phyloP scores from a whole-genome alignment of 495 filamentous ascomycete genomes.

The Rusavskia elegans region DNA sequence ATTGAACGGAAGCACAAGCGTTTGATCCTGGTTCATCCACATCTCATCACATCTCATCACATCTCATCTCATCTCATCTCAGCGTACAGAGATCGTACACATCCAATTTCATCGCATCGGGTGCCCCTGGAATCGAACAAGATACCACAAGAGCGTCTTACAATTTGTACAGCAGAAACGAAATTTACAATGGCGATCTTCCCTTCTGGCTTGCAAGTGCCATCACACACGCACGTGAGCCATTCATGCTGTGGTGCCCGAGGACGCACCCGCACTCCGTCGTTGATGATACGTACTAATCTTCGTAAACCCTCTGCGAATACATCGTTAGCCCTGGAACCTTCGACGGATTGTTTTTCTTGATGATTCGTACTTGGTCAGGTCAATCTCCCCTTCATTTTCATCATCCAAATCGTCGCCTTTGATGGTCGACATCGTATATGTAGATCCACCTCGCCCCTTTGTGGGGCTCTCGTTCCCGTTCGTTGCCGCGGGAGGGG shows the following conservation, averaged over 20 bases:
- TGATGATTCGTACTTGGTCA: not conserved
- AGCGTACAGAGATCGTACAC: too few species aligned
- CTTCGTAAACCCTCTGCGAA: not conserved
- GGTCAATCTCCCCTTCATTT: conserved; percentile 4
- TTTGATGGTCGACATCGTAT: conserved; percentile 12
- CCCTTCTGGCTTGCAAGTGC: too few species aligned
- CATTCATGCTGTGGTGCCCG: not conserved
- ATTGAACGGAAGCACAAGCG: too few species aligned
- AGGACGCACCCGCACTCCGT: not conserved
- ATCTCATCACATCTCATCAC: too few species aligned
- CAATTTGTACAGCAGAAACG: too few species aligned
- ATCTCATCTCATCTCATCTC: too few species aligned
- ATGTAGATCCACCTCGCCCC: not conserved
- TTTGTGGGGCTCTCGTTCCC: conserved; percentile 19
- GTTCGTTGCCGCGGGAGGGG: conserved; percentile 35
- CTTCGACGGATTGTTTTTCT: too few species aligned
- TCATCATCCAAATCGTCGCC: conserved; percentile 24
- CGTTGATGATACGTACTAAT: not conserved
- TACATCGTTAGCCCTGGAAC: not conserved
- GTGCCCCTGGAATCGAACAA: too few species aligned
- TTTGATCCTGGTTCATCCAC: too few species aligned
- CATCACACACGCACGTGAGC: not conserved
- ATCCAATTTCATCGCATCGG: too few species aligned
- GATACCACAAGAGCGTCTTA: too few species aligned
- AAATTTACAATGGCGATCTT: too few species aligned